Percentiles rank a stretch among this genome's conserved stretches.
Conservation (phyloP, 148 eudicot genomes). For the Cornus florida region DNA sequence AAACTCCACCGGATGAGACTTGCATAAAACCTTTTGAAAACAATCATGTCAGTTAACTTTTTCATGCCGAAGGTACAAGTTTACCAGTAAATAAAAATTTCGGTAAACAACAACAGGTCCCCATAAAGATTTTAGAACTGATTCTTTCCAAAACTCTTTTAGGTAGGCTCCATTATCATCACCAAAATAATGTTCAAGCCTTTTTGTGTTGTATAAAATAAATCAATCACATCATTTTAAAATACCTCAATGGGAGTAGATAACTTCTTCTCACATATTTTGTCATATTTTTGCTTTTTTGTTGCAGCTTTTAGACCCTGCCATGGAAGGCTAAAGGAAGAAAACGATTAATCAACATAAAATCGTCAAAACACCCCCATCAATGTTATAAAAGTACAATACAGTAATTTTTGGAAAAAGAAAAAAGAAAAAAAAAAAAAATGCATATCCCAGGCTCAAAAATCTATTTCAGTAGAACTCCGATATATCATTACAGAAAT, state of each 20-base stretch:
- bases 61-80: neutral
- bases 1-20: constrained; percentile 24
- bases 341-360: neutral
- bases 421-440: neutral
- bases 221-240: constrained; percentile 3
- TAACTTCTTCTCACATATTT: constrained; percentile 74
- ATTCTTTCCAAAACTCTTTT: neutral
- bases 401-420: too few relatives aligned
- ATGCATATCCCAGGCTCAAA: neutral
- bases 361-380: neutral
- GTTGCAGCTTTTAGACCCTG: constrained; percentile 82
- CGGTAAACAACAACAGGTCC: neutral
- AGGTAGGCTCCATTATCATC: too few relatives aligned
- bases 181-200: too few relatives aligned
- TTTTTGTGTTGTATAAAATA: too few relatives aligned
- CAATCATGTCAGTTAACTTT: neutral
- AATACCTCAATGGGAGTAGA: constrained; percentile 73
- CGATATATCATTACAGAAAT: neutral
- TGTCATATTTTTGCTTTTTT: constrained; percentile 78
- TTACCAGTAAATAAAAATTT: neutral
- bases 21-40: constrained; percentile 21
- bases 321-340: constrained; percentile 61
- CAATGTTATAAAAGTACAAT: neutral
- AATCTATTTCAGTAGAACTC: too few relatives aligned
- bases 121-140: neutral